Evolutionary conservation across 1,139 yeast genomes (phyloP).

Genomic region (Magnusiomyces tetraspermus): DNA sequence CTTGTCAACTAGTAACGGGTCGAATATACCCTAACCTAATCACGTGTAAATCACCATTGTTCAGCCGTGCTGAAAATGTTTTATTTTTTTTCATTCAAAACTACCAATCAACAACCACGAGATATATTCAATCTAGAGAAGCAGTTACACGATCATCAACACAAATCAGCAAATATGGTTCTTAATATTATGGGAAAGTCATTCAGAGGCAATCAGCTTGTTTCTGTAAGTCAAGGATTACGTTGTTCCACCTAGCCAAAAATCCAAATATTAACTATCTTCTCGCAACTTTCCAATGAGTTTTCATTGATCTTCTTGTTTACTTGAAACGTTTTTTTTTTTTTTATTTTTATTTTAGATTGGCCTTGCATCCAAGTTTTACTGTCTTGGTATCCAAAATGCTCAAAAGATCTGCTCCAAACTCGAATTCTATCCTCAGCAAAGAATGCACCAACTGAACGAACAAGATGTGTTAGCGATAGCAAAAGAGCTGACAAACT

Average conservation of each 20-base stretch:
- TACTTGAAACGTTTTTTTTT: too few species aligned
- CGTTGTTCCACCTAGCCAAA: too few species aligned
- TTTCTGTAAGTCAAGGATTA: slow-evolving; percentile 23
- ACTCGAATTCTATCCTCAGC: slow-evolving; percentile 81
- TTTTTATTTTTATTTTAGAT: slow-evolving; percentile 33
- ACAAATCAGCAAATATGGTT: slow-evolving; percentile 30
- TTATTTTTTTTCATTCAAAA: too few species aligned
- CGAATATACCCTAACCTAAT: too few species aligned
- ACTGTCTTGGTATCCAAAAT: slow-evolving; percentile 73
- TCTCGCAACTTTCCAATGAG: neutral
- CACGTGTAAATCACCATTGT: too few species aligned
- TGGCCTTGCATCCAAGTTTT: slow-evolving; percentile 72
- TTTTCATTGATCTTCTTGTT: slow-evolving; percentile 1
- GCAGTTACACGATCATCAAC: too few species aligned
- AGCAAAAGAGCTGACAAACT: slow-evolving; percentile 74
- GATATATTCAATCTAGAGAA: too few species aligned
- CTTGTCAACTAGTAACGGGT: too few species aligned
- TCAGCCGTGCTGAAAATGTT: too few species aligned
- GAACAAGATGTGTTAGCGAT: slow-evolving; percentile 82
- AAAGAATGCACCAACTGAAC: slow-evolving; percentile 87
- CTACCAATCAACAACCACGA: too few species aligned
- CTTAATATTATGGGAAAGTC: slow-evolving; percentile 36
- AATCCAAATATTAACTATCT: neutral
- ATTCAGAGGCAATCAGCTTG: slow-evolving; percentile 35
- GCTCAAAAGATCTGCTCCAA: slow-evolving; percentile 76